phyloP scores from a whole-genome alignment of 2,329 filamentous ascomycete species.

The Ambrosiella cleistominuta region DNA sequence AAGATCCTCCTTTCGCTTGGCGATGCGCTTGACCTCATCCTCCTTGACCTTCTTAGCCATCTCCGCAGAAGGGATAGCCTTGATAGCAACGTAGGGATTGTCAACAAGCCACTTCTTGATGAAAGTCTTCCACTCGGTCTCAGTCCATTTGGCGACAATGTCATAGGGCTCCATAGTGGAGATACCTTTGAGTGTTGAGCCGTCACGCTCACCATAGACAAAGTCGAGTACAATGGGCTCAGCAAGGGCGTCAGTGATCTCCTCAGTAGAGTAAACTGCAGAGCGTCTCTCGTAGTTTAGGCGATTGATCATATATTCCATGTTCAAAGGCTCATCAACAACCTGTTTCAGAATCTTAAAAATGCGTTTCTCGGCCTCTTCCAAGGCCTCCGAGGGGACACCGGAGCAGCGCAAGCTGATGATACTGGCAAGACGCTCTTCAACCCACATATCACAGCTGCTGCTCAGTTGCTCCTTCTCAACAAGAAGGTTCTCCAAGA shows the following conservation, averaged over 20 bases:
- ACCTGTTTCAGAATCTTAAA: conserved; percentile 71
- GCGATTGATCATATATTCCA: conserved; percentile 80
- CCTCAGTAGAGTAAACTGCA: conserved; percentile 69
- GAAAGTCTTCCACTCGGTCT: conserved; percentile 68
- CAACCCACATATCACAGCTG: conserved; percentile 62
- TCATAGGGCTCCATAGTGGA: conserved; percentile 43
- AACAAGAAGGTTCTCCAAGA: conserved; percentile 81
- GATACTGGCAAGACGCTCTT: conserved; percentile 62
- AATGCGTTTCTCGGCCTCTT: conserved; percentile 67
- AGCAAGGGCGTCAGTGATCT: conserved; percentile 63
- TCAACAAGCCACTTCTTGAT: conserved; percentile 71
- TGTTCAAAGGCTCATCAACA: conserved; percentile 63
- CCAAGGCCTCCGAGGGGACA: conserved; percentile 72
- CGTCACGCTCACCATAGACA: conserved; percentile 73
- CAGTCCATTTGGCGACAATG: conserved; percentile 58
- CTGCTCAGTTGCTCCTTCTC: conserved; percentile 87
- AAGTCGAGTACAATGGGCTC: conserved; percentile 82
- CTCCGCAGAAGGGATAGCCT: conserved; percentile 69
- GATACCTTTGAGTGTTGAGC: conserved; percentile 51
- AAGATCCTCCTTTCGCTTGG: conserved; percentile 59
- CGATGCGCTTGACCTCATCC: conserved; percentile 62
- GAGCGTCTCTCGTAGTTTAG: conserved; percentile 66
- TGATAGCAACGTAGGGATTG: conserved; percentile 69
- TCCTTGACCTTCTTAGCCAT: conserved; percentile 66
- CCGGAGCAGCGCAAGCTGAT: conserved; percentile 76